A percentile compares a stretch with the other conserved stretches of the same genome.
Conservation (phyloP, 352 stramenopile species). For the Globisporangium barbulae region DNA sequence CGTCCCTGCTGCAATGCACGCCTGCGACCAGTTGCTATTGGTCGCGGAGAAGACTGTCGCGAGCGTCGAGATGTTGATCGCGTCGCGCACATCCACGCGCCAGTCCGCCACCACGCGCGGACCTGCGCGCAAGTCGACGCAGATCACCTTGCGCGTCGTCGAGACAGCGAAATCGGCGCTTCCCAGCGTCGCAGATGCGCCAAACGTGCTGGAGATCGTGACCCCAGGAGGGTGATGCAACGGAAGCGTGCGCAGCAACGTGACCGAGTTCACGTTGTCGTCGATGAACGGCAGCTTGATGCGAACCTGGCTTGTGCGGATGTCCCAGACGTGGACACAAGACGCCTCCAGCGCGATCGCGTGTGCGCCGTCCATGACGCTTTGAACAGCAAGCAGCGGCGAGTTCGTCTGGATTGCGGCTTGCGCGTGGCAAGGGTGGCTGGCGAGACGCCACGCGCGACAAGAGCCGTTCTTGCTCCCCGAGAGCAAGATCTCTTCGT, state of each 20-base stretch:
- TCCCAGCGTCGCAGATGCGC: conserved; percentile 6
- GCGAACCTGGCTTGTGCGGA: conserved; percentile 56
- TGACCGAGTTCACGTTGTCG: conserved; percentile 44
- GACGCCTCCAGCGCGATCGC: conserved; percentile 41
- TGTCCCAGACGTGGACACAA: conserved; percentile 63
- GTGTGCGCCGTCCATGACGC: conserved; percentile 24
- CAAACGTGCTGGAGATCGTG: background rate
- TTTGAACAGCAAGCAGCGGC: conserved; percentile 24
- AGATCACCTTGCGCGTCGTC: conserved; percentile 40
- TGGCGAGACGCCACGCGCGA: conserved; percentile 60
- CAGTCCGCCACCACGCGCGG: conserved; percentile 61
- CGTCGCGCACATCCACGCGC: conserved; percentile 41
- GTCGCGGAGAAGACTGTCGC: conserved; percentile 30
- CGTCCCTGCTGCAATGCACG: conserved; percentile 42
- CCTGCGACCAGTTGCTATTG: conserved; percentile 5
- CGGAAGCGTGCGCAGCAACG: conserved; percentile 22
- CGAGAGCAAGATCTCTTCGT: conserved; percentile 63
- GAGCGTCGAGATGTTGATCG: conserved; percentile 34
- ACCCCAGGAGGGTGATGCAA: conserved; percentile 6
- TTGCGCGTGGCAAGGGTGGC: conserved; percentile 31
- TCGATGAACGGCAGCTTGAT: conserved; percentile 52
- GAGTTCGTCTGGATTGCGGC: conserved; percentile 26
- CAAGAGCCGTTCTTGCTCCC: conserved; percentile 77
- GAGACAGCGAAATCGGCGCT: conserved; percentile 51
- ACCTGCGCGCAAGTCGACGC: conserved; percentile 42